Conservation (phyloP, 2,329 filamentous ascomycete species). For the Trichoderma guizhouense region DNA sequence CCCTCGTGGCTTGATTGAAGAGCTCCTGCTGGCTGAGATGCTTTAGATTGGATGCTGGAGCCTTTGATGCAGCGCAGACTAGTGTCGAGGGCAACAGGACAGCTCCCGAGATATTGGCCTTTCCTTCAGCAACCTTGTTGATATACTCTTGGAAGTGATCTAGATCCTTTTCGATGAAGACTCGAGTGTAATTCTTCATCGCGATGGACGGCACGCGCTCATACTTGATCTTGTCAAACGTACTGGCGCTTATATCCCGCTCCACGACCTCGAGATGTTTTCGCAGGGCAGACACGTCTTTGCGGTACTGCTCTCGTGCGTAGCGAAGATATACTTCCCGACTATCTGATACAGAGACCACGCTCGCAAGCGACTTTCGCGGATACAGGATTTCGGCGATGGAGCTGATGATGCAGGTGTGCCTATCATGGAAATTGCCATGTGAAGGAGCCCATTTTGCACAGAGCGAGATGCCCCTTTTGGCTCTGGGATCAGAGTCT, state of each 20-base stretch:
- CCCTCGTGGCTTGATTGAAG: conserved; percentile 29
- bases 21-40: conserved; percentile 19
- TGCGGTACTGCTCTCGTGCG: conserved; percentile 52
- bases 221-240: conserved; percentile 52
- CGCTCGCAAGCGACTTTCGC: conserved; percentile 28
- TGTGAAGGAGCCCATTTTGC: conserved; percentile 60
- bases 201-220: conserved; percentile 54
- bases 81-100: conserved; percentile 52
- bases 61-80: conserved; percentile 29
- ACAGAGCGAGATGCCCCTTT: conserved; percentile 50
- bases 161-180: conserved; percentile 50
- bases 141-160: conserved; percentile 50
- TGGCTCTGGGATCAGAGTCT: conserved; percentile 37
- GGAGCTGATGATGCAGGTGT: conserved; percentile 54
- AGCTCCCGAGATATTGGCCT: conserved; percentile 52
- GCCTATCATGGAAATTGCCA: conserved; percentile 54
- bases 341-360: conserved; percentile 34
- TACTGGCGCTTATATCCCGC: conserved; percentile 45
- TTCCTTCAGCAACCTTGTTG: conserved; percentile 45
- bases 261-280: conserved; percentile 53
- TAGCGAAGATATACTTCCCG: conserved; percentile 52
- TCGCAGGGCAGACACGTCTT: conserved; percentile 49
- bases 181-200: conserved; percentile 49
- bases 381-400: conserved; percentile 56
- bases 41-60: conserved; percentile 3